Evolutionary conservation across 495 filamentous ascomycete genomes (phyloP).

Genomic region (Chlorociboria aeruginascens): DNA sequence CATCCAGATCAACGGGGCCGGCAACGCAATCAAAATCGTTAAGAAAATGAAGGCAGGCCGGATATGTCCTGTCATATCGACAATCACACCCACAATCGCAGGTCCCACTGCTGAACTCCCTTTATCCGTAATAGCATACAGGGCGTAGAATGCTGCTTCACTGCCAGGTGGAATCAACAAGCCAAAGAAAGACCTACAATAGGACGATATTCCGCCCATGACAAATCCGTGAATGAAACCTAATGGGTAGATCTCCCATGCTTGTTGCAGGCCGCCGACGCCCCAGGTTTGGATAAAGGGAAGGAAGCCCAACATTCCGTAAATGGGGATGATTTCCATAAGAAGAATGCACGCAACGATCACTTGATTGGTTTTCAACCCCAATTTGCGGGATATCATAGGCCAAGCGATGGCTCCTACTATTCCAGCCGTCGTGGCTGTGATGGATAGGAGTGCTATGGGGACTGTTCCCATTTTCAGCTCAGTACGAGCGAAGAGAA

Average conservation of each 20-base stretch:
- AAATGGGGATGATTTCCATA: conserved; percentile 86
- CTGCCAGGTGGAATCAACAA: conserved; percentile 85
- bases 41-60: conserved; percentile 88
- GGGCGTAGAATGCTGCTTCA: conserved; percentile 90
- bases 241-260: conserved; percentile 94
- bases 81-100: conserved; percentile 83
- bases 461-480: conserved; percentile 80
- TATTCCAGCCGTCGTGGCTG: conserved; percentile 71
- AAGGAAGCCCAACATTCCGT: conserved; percentile 81
- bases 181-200: conserved; percentile 84
- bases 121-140: conserved; percentile 97
- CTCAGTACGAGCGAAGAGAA: conserved; percentile 90
- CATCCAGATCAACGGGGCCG: conserved; percentile 69
- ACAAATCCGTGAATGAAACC: conserved; percentile 88
- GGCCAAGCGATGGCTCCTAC: conserved; percentile 86
- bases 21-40: conserved; percentile 66
- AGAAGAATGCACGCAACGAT: conserved; percentile 79
- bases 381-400: conserved; percentile 51
- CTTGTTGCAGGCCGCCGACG: conserved; percentile 71
- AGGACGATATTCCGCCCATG: conserved; percentile 79
- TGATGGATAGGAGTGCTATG: conserved; percentile 83
- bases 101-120: conserved; percentile 91
- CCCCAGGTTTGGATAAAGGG: conserved; percentile 67
- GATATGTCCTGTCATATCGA: conserved; percentile 80
- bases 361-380: conserved; percentile 62